Conservation (phyloP, 164 flowering plant species). For the Piper longum region DNA sequence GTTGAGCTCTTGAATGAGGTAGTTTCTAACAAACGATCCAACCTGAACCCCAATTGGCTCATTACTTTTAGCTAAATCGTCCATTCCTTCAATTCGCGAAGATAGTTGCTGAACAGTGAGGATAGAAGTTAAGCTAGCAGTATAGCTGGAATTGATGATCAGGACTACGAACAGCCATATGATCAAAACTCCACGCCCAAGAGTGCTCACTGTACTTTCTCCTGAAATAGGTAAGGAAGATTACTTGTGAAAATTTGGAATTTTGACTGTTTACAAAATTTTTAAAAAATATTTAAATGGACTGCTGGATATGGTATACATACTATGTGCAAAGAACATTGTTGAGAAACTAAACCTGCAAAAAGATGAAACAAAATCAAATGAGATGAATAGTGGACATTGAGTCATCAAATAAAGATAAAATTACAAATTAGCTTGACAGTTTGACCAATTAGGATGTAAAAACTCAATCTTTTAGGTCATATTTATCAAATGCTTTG, state of each 20-base stretch:
- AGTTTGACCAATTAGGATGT: too few relatives aligned
- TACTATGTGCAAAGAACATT: conserved; percentile 88
- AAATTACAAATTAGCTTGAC: not conserved
- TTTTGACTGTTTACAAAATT: not conserved
- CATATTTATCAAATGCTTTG: too few relatives aligned
- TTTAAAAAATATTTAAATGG: not conserved
- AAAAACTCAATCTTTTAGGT: too few relatives aligned
- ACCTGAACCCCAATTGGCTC: conserved; percentile 72
- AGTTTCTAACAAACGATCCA: conserved; percentile 70
- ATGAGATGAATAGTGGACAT: not conserved
- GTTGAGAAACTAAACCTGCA: conserved; percentile 98
- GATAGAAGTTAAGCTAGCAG: conserved; percentile 93
- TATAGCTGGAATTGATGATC: conserved; percentile 89
- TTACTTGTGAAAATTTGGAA: not conserved
- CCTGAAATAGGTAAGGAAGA: conserved; percentile 23
- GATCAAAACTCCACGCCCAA: conserved; percentile 70
- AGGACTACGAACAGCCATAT: conserved; percentile 87
- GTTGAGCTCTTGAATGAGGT: conserved; percentile 57
- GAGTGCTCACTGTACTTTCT: conserved; percentile 78
- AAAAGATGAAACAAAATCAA: not conserved
- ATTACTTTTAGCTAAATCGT: conserved; percentile 45
- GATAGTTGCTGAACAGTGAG: conserved; percentile 82
- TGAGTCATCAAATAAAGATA: not conserved
- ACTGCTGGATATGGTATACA: conserved; percentile 12
- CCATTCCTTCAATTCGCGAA: conserved; percentile 64